Conservation (phyloP, 805 yeast genomes). For the Naumovozyma castellii region DNA sequence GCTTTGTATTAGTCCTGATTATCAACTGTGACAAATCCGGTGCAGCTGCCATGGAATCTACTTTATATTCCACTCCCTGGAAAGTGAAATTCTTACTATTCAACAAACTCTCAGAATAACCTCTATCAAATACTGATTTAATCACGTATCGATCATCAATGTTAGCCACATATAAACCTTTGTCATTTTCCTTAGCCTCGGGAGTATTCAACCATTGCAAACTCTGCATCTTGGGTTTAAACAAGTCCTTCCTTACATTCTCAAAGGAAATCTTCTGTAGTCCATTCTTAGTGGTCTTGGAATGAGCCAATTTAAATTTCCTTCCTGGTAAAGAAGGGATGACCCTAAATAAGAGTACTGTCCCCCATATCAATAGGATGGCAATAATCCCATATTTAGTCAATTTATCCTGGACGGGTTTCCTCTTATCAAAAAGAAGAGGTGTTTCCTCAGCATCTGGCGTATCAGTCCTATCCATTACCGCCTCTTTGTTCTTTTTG, state of each 20-base stretch:
- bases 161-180: conserved; percentile 55
- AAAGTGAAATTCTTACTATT: conserved; percentile 39
- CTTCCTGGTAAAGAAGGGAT: conserved; percentile 2
- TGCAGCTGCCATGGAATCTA: conserved; percentile 52
- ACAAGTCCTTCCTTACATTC: conserved; percentile 45
- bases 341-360: conserved; percentile 11
- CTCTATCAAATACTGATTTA: conserved; percentile 34
- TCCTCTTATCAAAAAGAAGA: neutral
- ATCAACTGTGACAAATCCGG: conserved; percentile 55
- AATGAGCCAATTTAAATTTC: conserved; percentile 9
- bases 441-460: neutral
- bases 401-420: conserved; percentile 5
- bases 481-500: too few relatives aligned
- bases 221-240: conserved; percentile 41
- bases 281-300: conserved; percentile 15
- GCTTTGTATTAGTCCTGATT: conserved; percentile 49
- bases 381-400: conserved; percentile 11
- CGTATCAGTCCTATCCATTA: neutral
- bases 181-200: conserved; percentile 45
- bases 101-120: conserved; percentile 39
- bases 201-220: conserved; percentile 61
- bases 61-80: conserved; percentile 33
- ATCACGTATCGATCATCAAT: conserved; percentile 43
- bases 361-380: conserved; percentile 20
- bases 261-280: conserved; percentile 31